Evolutionary conservation across 495 filamentous ascomycete genomes (phyloP).

Genomic region (Xylaria curta): DNA sequence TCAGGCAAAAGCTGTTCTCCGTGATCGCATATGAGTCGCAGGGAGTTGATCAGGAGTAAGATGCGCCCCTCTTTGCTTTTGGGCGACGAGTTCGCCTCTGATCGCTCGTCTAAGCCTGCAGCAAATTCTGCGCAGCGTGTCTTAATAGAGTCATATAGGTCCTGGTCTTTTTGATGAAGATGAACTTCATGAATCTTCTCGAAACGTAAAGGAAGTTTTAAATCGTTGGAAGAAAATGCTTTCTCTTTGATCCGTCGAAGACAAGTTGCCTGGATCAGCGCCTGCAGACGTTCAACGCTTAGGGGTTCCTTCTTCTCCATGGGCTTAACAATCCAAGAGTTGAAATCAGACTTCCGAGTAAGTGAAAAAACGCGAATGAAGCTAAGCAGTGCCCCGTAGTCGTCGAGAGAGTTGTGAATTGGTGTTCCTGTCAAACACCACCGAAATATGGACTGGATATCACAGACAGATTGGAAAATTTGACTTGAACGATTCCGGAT

Average conservation of each 20-base stretch:
- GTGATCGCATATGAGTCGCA: not conserved
- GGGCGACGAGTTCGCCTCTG: no score
- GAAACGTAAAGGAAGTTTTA: not conserved
- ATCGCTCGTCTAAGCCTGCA: no score
- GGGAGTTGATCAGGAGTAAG: not conserved
- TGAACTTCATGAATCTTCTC: not conserved
- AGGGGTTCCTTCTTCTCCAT: not conserved
- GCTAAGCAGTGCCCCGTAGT: slow-evolving; percentile 23
- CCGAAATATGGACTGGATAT: not conserved
- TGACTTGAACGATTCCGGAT: not conserved
- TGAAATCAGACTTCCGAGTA: slow-evolving; percentile 23
- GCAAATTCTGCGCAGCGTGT: not conserved
- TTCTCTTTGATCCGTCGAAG: not conserved
- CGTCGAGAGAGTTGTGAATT: slow-evolving; percentile 26
- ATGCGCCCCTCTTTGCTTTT: not conserved
- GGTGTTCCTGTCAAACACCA: slow-evolving; percentile 31
- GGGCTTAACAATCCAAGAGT: slow-evolving; percentile 2
- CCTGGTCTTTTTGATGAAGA: not conserved
- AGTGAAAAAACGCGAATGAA: slow-evolving; percentile 27
- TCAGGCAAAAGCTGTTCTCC: not conserved
- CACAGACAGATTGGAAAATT: not conserved
- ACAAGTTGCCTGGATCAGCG: not conserved
- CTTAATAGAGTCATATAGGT: not conserved
- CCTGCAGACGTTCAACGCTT: not conserved
- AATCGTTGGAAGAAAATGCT: not conserved